A percentile compares a stretch with the other conserved stretches of the same genome.
Conservation (phyloP, 148 eudicot species). For the Amaranthus palmeri region DNA sequence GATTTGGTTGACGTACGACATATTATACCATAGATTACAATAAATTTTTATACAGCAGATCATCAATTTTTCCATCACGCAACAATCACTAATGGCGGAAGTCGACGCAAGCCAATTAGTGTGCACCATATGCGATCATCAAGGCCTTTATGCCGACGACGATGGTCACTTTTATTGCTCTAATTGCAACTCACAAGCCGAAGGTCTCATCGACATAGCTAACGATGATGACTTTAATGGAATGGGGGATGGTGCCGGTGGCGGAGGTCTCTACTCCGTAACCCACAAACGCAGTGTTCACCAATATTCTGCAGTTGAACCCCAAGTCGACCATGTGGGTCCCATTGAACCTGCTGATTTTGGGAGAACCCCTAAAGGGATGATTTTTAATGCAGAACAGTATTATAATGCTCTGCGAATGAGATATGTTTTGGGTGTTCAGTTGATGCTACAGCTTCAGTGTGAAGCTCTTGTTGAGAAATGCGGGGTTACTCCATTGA, state of each 20-base stretch:
- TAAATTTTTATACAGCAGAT: not conserved
- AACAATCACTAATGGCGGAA: conserved; percentile 24
- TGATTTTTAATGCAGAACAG: conserved; percentile 22
- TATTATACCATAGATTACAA: too few relatives aligned
- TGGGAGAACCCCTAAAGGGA: conserved; percentile 17
- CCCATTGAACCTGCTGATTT: conserved; percentile 66
- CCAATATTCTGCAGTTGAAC: not conserved
- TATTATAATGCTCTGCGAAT: conserved; percentile 44
- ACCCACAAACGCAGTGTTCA: conserved; percentile 27
- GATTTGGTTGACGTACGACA: too few relatives aligned
- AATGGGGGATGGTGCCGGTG: conserved; percentile 4
- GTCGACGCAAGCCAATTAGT: conserved; percentile 10
- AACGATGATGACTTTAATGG: conserved; percentile 45
- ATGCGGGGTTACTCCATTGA: conserved; percentile 43
- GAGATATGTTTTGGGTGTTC: conserved; percentile 68
- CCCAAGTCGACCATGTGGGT: conserved; percentile 23
- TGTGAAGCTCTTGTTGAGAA: conserved; percentile 57
- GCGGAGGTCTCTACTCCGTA: conserved; percentile 28
- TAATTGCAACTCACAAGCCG: conserved; percentile 48
- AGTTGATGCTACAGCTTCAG: conserved; percentile 60
- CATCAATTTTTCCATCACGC: not conserved
- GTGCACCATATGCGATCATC: conserved; percentile 45
- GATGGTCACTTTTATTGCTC: conserved; percentile 70
- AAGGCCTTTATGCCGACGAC: conserved; percentile 36
- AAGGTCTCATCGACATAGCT: conserved; percentile 46